These are phyloP conservation scores for Lantana camara DNA, from an alignment of 257 asterid genomes.

Conservation along the genomic window DNA sequence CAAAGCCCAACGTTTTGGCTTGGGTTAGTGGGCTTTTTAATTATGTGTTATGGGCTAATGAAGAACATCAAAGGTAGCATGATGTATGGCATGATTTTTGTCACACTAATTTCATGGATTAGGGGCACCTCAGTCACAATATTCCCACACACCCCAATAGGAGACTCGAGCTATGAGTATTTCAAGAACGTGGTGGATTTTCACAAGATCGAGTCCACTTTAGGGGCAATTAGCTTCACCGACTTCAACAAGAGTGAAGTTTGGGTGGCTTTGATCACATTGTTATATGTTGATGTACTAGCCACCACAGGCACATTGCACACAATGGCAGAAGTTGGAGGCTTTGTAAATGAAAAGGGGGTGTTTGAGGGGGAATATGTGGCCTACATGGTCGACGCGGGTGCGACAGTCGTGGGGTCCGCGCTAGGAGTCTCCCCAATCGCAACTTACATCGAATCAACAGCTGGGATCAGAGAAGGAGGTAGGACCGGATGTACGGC, in stretches of 20 bases:
- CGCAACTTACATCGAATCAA: conserved; percentile 69
- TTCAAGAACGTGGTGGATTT: conserved; percentile 63
- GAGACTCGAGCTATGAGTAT: conserved; percentile 55
- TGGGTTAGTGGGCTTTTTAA: conserved; percentile 54
- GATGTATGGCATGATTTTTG: conserved; percentile 77
- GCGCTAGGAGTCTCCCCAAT: conserved; percentile 70
- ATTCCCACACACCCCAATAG: conserved; percentile 60
- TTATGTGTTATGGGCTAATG: conserved; percentile 68
- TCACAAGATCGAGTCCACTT: conserved; percentile 60
- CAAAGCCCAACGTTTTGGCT: conserved; percentile 81
- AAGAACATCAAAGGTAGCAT: conserved; percentile 72
- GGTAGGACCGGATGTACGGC: conserved; percentile 83
- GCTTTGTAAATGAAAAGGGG: conserved; percentile 53
- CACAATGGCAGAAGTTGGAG: conserved; percentile 72
- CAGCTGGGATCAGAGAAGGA: conserved; percentile 77
- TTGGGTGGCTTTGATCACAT: conserved; percentile 65
- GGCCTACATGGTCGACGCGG: conserved; percentile 86
- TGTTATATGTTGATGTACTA: conserved; percentile 66
- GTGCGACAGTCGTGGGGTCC: conserved; percentile 69
- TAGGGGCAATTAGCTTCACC: conserved; percentile 55
- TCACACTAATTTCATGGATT: conserved; percentile 69
- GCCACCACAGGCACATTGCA: conserved; percentile 77
- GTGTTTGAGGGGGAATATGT: conserved; percentile 68
- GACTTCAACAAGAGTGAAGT: conserved; percentile 58
- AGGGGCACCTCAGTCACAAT: conserved; percentile 64